phyloP scores from a whole-genome alignment of 2,329 filamentous ascomycete genomes.

The Ceratocystis cubensis region DNA sequence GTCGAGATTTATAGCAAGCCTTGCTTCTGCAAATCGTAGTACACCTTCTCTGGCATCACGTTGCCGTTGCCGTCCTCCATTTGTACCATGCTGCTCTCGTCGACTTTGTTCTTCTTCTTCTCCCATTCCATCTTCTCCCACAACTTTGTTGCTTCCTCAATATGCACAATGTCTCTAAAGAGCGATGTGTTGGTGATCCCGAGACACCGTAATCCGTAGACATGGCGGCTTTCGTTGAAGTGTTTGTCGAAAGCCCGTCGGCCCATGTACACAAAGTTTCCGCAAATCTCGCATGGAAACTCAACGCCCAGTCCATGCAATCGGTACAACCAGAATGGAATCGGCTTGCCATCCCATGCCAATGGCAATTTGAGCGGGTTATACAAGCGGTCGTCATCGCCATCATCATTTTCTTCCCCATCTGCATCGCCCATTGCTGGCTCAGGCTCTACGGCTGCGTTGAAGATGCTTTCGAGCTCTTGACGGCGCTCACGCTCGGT shows the following conservation, averaged over 20 bases:
- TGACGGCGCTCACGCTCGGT: constrained; percentile 90
- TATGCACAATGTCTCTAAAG: constrained; percentile 87
- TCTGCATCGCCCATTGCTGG: constrained; percentile 28
- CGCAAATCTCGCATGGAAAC: constrained; percentile 90
- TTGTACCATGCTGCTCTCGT: constrained; percentile 77
- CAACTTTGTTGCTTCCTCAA: constrained; percentile 73
- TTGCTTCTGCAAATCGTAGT: constrained; percentile 86
- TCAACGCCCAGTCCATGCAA: constrained; percentile 90
- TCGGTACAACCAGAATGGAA: constrained; percentile 98
- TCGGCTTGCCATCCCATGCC: constrained; percentile 97
- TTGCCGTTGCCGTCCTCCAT: constrained; percentile 98
- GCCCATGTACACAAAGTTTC: constrained; percentile 98
- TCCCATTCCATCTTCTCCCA: constrained; percentile 91
- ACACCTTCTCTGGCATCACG: constrained; percentile 98
- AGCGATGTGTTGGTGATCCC: constrained; percentile 84
- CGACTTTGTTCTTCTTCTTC: constrained; percentile 61
- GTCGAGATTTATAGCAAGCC: constrained; percentile 53
- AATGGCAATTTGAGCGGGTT: constrained; percentile 92
- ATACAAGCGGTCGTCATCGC: constrained; percentile 81
- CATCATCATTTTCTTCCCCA: constrained; percentile 54
- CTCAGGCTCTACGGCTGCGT: constrained; percentile 30
- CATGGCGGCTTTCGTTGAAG: constrained; percentile 86
- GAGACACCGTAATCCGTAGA: constrained; percentile 85
- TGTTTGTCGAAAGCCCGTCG: constrained; percentile 95
- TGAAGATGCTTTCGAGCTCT: constrained; percentile 78